Evolutionary conservation across 2,329 filamentous ascomycete genomes (phyloP), one percentile per base, ranked within the genome.

Genomic region (Chaetomium sp.): DNA sequence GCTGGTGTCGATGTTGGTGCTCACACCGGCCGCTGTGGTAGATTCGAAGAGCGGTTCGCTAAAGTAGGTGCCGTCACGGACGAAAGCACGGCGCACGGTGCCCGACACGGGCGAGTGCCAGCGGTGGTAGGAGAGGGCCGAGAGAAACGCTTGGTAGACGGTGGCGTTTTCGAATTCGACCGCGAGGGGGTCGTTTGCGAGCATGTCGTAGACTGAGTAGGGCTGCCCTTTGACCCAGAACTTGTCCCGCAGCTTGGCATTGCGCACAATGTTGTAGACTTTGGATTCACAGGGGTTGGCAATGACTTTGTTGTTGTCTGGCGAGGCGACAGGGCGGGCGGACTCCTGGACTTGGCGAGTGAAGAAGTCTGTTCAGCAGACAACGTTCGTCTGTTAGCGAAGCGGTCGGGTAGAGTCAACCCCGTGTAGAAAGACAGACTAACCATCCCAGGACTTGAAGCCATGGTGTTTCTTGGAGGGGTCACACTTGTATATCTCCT

Each of bases 221-320:
- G 84, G 83, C 68, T 88, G 84, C 7, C 76, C 78, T 66, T 89
- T 89, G 64, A 84, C 74, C 78, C 84, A 88, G 74, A 89, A 89
- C 6, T 69, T 68, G 63, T 86, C 83, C 19, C 79, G 79, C 1
- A 79, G 71, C 51, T 78, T 74, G 50, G 82, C 79, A 46, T 79
- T 62, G 34, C 68, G 70, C 6, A 71, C 72, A 1, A 84, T 65
- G 49, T 78, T 75, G 69, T 78, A 87, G 0, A 79, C 76, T 42
- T 76, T 77, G 10, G 80, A 84, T 65, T 89, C 85, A 69, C 85
- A 88, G 0, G 80, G 77, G 66, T 86, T 88, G 49, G 73, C 77
- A 53, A 89, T 79, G 55, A 79, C 68, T 9, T 59, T 64, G 61
- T 77, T 68, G 56, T 88, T 77, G 0, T 81, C 74, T 0, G 81